Evolutionary conservation across 2,329 filamentous ascomycete genomes (phyloP), one percentile per base, ranked within the genome.

Genomic region (Penicillium sp.): DNA sequence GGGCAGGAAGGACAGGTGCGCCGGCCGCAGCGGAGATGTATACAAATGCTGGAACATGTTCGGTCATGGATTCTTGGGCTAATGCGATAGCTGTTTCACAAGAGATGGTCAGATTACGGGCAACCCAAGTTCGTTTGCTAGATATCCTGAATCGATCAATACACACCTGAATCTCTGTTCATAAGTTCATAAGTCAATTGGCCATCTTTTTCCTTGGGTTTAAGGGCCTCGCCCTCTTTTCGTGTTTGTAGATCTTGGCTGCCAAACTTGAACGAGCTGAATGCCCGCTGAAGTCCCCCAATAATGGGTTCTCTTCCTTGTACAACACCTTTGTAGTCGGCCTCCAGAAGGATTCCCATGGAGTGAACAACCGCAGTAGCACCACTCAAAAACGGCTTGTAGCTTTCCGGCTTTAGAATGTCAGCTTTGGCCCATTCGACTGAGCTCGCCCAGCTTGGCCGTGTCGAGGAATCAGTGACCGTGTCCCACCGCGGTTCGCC

Each of bases 171-270:
- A 77, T 98, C 93, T 56, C 95, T 85, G 78, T 99, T 99, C 91
- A 99, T 97, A 59, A 92, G 82, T 79, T 98, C 95, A 79, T 99
- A 99, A 19, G 93, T 97, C 68, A 96, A 81, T 76, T 95, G 90
- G 26, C 87, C 87, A 65, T 87, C 86, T 46, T 80, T 83, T 73
- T 90, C 87, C 52, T 86, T 81, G 1, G 87, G 83, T 64, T 83
- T 81, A 64, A 93, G 82, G 59, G 84, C 81, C 60, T 84, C 83
- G 49, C 82, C 85, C 43, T 81, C 74, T 51, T 79, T 78, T 52
- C 83, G 81, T 59, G 88, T 83, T 19, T 96, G 79, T 2, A 90
- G 91, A 72, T 96, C 90, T 53, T 85, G 85, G 55, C 86, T 84
- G 69, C 77, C 80, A 24, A 74, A 66, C 64, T 88, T 88, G 2